phyloP scores from a whole-genome alignment of 2,329 filamentous ascomycete genomes.

The Aspergillus fructus region DNA sequence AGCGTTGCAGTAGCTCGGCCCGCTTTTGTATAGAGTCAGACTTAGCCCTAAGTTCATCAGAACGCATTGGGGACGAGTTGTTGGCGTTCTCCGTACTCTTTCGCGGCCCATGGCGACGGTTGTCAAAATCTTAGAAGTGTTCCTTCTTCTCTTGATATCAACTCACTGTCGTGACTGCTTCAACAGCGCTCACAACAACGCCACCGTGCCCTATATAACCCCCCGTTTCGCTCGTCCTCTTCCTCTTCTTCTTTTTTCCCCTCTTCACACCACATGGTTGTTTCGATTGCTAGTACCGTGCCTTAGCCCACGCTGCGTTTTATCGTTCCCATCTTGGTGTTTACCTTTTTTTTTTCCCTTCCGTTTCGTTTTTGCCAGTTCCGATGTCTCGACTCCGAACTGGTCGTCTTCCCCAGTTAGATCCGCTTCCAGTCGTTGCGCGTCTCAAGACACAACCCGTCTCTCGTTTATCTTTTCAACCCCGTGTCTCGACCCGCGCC shows the following conservation, averaged over 20 bases:
- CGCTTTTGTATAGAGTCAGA: neutral
- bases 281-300: slow-evolving; percentile 21
- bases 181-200: neutral
- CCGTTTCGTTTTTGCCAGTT: neutral
- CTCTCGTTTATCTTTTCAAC: slow-evolving; percentile 10
- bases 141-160: neutral
- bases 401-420: neutral
- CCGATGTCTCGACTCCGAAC: neutral
- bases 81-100: neutral
- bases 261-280: slow-evolving; percentile 13
- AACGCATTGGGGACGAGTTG: neutral
- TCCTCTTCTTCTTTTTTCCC: slow-evolving; percentile 9
- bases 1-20: neutral
- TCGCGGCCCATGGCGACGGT: neutral
- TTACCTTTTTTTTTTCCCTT: neutral
- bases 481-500: slow-evolving; percentile 14
- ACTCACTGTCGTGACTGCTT: neutral
- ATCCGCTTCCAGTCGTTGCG: neutral
- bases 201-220: neutral
- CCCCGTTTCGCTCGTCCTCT: neutral
- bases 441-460: slow-evolving; percentile 6
- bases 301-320: slow-evolving; percentile 13
- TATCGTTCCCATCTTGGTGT: slow-evolving; percentile 17
- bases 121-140: neutral
- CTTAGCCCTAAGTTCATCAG: neutral